Conservation (phyloP, 1,284 basidiomycete genomes). For the Waitea zeae region DNA sequence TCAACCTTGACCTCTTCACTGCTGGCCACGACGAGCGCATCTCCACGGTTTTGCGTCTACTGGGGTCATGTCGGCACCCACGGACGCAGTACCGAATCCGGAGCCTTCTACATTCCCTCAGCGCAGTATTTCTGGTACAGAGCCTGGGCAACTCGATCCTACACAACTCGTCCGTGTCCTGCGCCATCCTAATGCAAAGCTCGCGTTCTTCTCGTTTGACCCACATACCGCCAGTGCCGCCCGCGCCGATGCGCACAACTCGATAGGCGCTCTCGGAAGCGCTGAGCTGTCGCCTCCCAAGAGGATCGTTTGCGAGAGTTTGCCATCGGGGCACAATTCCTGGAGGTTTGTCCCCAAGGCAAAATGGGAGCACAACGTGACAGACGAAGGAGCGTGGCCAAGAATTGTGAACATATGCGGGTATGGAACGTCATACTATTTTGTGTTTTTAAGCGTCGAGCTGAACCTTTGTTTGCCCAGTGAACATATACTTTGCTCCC, state of each 20-base stretch:
- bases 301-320: constrained; percentile 52
- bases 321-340: constrained; percentile 27
- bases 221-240: constrained; percentile 36
- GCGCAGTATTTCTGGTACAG: neutral
- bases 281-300: constrained; percentile 36
- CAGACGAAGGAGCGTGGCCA: constrained; percentile 54
- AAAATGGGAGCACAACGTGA: constrained; percentile 29
- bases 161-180: constrained; percentile 40
- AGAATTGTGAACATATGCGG: constrained; percentile 46
- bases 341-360: constrained; percentile 68
- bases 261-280: constrained; percentile 19
- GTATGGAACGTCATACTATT: too few relatives aligned
- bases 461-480: too few relatives aligned
- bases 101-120: too few relatives aligned
- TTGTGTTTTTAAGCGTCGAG: too few relatives aligned
- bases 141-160: constrained; percentile 40
- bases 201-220: constrained; percentile 54
- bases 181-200: constrained; percentile 28
- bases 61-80: too few relatives aligned
- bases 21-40: too few relatives aligned
- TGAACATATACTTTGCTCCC: constrained; percentile 29
- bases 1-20: too few relatives aligned
- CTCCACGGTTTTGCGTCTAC: too few relatives aligned
- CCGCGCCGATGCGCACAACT: constrained; percentile 11
- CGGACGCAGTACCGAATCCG: too few relatives aligned